Base-by-base conservation (phyloP, 352 stramenopile species). In the Plasmopara muralis region DNA sequence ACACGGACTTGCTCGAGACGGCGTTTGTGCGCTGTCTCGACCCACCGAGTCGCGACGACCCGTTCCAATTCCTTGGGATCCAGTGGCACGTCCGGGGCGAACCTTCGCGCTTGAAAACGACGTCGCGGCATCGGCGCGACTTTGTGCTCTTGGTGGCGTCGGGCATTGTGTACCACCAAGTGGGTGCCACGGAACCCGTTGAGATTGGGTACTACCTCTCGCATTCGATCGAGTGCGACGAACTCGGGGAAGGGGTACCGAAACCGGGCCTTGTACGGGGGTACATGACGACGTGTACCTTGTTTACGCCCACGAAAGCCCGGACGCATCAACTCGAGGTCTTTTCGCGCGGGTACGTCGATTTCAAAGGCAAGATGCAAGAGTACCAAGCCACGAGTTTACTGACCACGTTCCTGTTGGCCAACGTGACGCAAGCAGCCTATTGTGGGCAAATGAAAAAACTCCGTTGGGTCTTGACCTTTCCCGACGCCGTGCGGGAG, bases 361-460 rank as follows among this genome's bases (percentile, higher is more conserved):
- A 70, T 12, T 66, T 68, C n/a, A 56, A 45, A 9, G 64, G 56
- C 1, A 66, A 63, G 41, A 58, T 64, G 50, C 53, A 57, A n/a
- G 60, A 64, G 28, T 56, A 68, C 41, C 59, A 73, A 38, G 53
- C 65, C 0, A 47, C 57, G 0, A 54, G 51, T 30, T 61, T 64
- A 47, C 55, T 68, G 20, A 50, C 55, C 6, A 55, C 25, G 8
- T n/a, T 66, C 12, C 20, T 66, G 50, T 50, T 74, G 5, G 41
- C 46, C 12, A 40, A 49, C 2, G 25, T 68, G 10, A 38, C 53
- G 40, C 77, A 80, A 15, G 57, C 61, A 7, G 68, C 77, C 9
- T 59, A 49, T n/a, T 83, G 74, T 33, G 64, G 72, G 0, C 73
- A 85, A 50, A 79, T 54, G 51, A 78, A 75, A 57, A 88, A 88